phyloP scores from a whole-genome alignment of 371 early-diverging fungal genomes.

The Mortierella sp. region DNA sequence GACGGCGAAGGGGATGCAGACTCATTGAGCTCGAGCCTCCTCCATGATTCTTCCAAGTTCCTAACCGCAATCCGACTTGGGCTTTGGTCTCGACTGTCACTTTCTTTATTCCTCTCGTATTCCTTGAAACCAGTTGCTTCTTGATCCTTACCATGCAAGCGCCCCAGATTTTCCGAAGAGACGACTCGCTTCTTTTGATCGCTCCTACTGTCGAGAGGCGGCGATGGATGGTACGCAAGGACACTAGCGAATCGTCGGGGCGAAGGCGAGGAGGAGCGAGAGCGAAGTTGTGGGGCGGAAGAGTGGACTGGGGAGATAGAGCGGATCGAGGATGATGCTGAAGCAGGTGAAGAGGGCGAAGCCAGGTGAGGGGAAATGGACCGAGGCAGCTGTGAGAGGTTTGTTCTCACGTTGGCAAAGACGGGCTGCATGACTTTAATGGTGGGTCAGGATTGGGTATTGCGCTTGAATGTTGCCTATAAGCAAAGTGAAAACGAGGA shows the following conservation, averaged over 20 bases:
- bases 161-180: neutral
- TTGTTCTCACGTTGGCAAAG: constrained; percentile 33
- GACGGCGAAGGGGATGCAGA: constrained; percentile 2
- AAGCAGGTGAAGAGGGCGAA: constrained; percentile 27
- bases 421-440: constrained; percentile 39
- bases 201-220: constrained; percentile 12
- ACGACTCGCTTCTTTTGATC: neutral
- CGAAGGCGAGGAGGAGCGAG: constrained; percentile 40
- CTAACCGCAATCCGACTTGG: constrained; percentile 31
- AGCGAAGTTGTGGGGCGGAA: constrained; percentile 21
- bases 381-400: constrained; percentile 28
- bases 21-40: constrained; percentile 23
- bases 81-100: constrained; percentile 18
- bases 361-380: constrained; percentile 41
- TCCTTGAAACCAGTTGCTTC: neutral
- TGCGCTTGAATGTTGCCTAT: too few relatives aligned
- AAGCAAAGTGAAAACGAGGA: too few relatives aligned
- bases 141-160: neutral
- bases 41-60: constrained; percentile 38
- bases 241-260: constrained; percentile 47
- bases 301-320: constrained; percentile 36
- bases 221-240: constrained; percentile 38
- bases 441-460: too few relatives aligned
- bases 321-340: constrained; percentile 30
- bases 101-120: neutral